These are phyloP conservation scores for Penicillium herquei DNA, from an alignment of 495 filamentous ascomycete genomes.

Conservation along the genomic window DNA sequence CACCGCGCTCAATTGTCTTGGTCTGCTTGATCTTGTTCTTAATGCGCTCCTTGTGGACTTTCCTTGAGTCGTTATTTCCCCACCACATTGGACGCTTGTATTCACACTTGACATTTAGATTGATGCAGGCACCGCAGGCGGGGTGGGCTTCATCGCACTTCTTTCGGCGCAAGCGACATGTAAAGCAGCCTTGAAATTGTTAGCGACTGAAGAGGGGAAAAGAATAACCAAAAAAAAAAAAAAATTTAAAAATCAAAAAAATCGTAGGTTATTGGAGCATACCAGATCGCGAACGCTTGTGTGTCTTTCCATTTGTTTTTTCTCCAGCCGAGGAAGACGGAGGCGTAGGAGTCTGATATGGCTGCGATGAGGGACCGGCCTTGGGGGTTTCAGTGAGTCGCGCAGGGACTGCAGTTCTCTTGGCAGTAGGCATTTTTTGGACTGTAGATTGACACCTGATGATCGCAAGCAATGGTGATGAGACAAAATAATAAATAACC, in stretches of 20 bases:
- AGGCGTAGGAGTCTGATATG: no score
- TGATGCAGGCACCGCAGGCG: slow-evolving; percentile 82
- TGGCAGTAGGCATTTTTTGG: slow-evolving; percentile 14
- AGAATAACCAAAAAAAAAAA: neutral
- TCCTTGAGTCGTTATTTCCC: slow-evolving; percentile 83
- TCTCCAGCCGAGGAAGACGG: no score
- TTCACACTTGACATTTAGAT: slow-evolving; percentile 83
- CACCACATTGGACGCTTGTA: slow-evolving; percentile 98
- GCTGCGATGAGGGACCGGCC: neutral
- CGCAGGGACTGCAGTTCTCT: neutral
- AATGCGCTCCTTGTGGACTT: slow-evolving; percentile 86
- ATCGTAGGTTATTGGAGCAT: slow-evolving; percentile 27
- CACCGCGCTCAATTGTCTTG: slow-evolving; percentile 79
- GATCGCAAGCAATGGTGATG: no score
- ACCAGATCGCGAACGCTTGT: slow-evolving; percentile 93
- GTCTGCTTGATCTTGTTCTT: slow-evolving; percentile 97
- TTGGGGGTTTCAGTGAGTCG: neutral
- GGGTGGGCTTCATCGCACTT: slow-evolving; percentile 96
- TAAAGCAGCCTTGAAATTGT: slow-evolving; percentile 77
- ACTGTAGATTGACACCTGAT: no score
- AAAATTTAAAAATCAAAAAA: neutral
- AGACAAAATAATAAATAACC: no score
- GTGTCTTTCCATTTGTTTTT: slow-evolving; percentile 60
- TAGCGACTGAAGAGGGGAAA: no score
- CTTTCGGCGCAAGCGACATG: slow-evolving; percentile 90